These are phyloP conservation scores for Panellus pusillus DNA, from an alignment of 768 basidiomycete species.

Conservation along the genomic window DNA sequence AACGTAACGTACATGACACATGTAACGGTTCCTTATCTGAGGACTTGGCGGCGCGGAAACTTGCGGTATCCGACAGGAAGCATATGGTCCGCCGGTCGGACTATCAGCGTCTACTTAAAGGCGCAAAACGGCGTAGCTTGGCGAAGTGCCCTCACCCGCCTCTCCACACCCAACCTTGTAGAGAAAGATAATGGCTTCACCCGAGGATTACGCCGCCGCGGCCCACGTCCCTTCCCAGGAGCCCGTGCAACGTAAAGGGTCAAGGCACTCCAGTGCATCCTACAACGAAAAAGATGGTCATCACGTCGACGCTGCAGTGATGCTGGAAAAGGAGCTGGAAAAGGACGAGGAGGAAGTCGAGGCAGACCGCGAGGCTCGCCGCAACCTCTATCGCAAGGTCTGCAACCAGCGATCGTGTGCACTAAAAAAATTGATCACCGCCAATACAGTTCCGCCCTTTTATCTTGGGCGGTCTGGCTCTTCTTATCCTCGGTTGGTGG, in stretches of 20 bases:
- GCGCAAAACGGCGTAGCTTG: neutral
- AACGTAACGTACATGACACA: constrained; percentile 23
- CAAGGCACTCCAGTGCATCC: constrained; percentile 22
- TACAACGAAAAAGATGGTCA: constrained; percentile 25
- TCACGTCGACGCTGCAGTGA: constrained; percentile 24
- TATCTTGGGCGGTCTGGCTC: constrained; percentile 52
- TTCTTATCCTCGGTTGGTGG: constrained; percentile 83
- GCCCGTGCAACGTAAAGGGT: constrained; percentile 24
- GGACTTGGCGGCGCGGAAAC: neutral
- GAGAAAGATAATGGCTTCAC: constrained; percentile 11
- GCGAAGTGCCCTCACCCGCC: neutral
- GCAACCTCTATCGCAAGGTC: constrained; percentile 25
- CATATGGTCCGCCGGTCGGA: too few relatives aligned
- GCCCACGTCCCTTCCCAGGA: constrained; percentile 5
- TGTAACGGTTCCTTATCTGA: neutral
- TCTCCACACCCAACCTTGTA: constrained; percentile 16
- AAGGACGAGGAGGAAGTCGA: constrained; percentile 27
- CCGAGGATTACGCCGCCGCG: neutral
- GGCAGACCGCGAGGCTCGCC: constrained; percentile 1
- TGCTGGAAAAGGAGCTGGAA: constrained; percentile 23
- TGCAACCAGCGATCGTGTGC: constrained; percentile 1
- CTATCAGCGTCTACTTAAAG: neutral
- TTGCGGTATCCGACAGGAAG: constrained; percentile 3
- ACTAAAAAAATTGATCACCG: neutral
- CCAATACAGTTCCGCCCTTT: constrained; percentile 34